Evolutionary conservation across 1,284 basidiomycete genomes (phyloP).

Genomic region (Retiboletus flavoniger): DNA sequence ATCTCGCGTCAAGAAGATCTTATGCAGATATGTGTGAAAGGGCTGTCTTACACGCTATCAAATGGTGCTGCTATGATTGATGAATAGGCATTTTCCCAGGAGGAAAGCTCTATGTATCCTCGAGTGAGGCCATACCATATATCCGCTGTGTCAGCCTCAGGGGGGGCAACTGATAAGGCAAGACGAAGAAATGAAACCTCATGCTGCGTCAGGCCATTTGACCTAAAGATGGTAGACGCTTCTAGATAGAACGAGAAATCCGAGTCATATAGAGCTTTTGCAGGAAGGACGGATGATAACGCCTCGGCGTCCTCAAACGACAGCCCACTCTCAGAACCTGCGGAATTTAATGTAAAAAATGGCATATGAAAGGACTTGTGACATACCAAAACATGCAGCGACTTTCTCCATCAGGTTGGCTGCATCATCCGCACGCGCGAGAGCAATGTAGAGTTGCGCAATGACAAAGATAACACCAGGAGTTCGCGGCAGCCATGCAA

Average conservation of each 20-base stretch:
- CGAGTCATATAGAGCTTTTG: conserved; percentile 53
- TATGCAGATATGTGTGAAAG: conserved; percentile 4
- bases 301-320: conserved; percentile 63
- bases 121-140: conserved; percentile 81
- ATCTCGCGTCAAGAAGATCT: conserved; percentile 13
- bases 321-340: conserved; percentile 55
- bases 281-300: conserved; percentile 62
- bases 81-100: conserved; percentile 85
- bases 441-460: conserved; percentile 65
- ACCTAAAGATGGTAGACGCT: conserved; percentile 70
- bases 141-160: conserved; percentile 53
- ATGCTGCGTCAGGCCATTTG: conserved; percentile 52
- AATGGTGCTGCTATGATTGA: conserved; percentile 72
- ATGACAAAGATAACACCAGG: conserved; percentile 74
- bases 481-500: conserved; percentile 74
- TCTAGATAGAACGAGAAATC: conserved; percentile 78
- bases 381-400: conserved; percentile 72
- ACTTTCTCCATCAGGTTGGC: conserved; percentile 69
- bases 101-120: conserved; percentile 67
- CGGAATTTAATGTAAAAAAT: conserved; percentile 13
- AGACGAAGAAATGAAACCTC: conserved; percentile 75
- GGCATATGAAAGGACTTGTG: neutral
- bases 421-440: conserved; percentile 76
- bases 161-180: conserved; percentile 68
- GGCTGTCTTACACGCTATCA: conserved; percentile 65